These are phyloP conservation scores for Anethum foeniculum DNA, from an alignment of 140 eudicot genomes.

Conservation along the genomic window DNA sequence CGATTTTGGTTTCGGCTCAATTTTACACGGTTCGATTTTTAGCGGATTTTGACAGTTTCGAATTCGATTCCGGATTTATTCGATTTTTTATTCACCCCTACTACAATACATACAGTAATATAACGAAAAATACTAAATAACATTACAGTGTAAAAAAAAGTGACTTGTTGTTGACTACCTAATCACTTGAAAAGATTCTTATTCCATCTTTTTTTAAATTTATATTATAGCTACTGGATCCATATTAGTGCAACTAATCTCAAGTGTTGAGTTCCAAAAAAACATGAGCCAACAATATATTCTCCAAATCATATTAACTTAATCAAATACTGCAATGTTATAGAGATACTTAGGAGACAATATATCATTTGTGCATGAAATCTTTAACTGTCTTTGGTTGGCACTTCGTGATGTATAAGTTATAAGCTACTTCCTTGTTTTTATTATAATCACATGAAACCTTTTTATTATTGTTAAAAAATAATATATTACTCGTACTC, in stretches of 20 bases:
- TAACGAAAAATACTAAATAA: too few relatives aligned
- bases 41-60: too few relatives aligned
- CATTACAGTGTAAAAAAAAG: too few relatives aligned
- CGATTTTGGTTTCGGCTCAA: too few relatives aligned
- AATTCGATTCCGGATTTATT: too few relatives aligned
- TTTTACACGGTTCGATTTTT: too few relatives aligned
- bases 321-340: conserved; percentile 17
- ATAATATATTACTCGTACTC: too few relatives aligned
- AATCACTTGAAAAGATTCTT: background rate
- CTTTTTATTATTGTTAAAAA: too few relatives aligned
- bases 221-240: background rate
- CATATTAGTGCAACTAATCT: background rate
- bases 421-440: background rate
- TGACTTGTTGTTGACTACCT: background rate
- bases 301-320: conserved; percentile 33
- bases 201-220: background rate
- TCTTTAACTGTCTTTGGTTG: background rate
- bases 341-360: conserved; percentile 25
- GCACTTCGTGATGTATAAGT: background rate
- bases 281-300: conserved; percentile 23
- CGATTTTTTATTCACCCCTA: too few relatives aligned
- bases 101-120: too few relatives aligned
- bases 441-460: too few relatives aligned
- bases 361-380: conserved; percentile 13
- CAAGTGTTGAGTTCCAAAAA: background rate